Evolutionary conservation across 495 filamentous ascomycete genomes (phyloP).

Genomic region (Talaromyces stipitatus): DNA sequence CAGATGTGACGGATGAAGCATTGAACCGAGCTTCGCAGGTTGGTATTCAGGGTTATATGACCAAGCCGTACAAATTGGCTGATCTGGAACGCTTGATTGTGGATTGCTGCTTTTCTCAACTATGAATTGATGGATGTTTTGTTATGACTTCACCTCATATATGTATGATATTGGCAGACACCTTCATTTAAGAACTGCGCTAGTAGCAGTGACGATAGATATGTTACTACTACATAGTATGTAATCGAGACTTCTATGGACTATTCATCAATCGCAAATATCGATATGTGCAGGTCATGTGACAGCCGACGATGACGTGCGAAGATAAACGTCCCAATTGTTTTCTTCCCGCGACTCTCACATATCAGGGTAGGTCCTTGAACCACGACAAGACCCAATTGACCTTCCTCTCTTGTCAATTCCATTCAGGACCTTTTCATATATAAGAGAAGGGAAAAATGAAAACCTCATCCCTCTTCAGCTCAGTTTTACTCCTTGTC

Average conservation of each 20-base stretch:
- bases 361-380: background rate
- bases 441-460: background rate
- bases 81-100: constrained; percentile 63
- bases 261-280: background rate
- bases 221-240: background rate
- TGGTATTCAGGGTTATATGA: constrained; percentile 73
- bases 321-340: background rate
- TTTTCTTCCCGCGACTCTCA: background rate
- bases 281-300: background rate
- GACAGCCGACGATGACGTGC: background rate
- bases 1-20: constrained; percentile 65
- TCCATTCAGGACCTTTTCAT: too few species aligned
- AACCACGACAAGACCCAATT: background rate
- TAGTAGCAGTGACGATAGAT: background rate
- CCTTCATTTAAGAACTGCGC: background rate
- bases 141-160: background rate
- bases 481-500: background rate
- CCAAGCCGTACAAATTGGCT: constrained; percentile 68
- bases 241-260: background rate
- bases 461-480: background rate
- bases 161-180: background rate
- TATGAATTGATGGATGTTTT: background rate
- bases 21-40: constrained; percentile 54
- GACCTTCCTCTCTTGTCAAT: too few species aligned
- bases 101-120: constrained; percentile 43